Base-by-base conservation (phyloP, 1,139 yeast species). In the Trichomonascaceae sp. region DNA sequence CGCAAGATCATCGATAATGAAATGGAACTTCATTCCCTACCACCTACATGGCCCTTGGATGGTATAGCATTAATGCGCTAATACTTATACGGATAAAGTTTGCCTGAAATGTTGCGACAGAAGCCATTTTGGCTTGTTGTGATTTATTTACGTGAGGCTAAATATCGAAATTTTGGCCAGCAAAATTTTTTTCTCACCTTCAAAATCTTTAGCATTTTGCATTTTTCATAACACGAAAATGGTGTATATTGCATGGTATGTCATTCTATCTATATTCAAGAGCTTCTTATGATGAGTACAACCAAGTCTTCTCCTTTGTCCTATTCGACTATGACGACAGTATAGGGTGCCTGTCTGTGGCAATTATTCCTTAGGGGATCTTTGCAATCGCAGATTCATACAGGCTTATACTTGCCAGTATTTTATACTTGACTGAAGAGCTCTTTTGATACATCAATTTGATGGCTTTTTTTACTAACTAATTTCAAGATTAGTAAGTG, bases 281-380 rank as follows among this genome's bases (percentile, higher is more conserved):
- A 38, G 43, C 30, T 38, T 54, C 50, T 57, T 30, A 60, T 66
- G 70, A 66, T 67, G 70, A 65, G 56, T 52, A 60, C 63, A 67
- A 69, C 69, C 65, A 59, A 27, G 58, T 63, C 84, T 82, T 83
- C 87, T 84, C 32, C 87, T 85, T 82, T 79, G 83, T 78, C 88
- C 79, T 85, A 81, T 72, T 80, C 89, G 91, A 84, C 88, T 81
- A 80, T 84, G 91, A 83, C 84, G 89, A 84, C 85, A 83, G 83
- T 84, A 81, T 81, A 75, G 83, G 82, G 74, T 73, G 85, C 79
- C 73, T 70, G 57, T 60, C 39, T 45, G 44, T 12, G 36, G 19
- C 19, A 22, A 15, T 3, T 19, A 4, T 22, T 45, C 30, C 47
- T 45, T 45, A 9, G 17, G 24, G 45, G 15, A 45, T 20, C 47